Evolutionary conservation across 306 rosid species (phyloP).

Genomic region (Mimosa bimucronata): DNA sequence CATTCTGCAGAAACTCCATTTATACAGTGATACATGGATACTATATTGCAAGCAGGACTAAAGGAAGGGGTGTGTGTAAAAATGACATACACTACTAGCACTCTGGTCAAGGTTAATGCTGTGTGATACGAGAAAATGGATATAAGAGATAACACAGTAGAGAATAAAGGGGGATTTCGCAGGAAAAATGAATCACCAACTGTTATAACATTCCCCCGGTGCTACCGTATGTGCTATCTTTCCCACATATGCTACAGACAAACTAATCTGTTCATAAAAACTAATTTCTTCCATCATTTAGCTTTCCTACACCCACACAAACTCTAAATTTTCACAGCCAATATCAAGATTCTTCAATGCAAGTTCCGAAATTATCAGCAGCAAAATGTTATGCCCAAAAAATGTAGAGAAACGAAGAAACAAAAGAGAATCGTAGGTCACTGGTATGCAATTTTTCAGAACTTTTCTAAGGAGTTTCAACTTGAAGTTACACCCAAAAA

Average conservation of each 20-base stretch:
- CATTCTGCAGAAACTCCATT: too few species aligned
- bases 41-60: too few species aligned
- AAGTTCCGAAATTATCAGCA: background rate
- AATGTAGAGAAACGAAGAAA: background rate
- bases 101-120: background rate
- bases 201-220: too few species aligned
- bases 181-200: too few species aligned
- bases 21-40: too few species aligned
- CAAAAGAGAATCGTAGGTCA: background rate
- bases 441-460: background rate
- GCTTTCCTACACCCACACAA: background rate
- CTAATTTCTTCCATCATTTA: slow-evolving; percentile 13
- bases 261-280: slow-evolving; percentile 6
- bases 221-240: too few species aligned
- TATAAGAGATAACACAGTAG: background rate
- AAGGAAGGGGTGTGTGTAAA: slow-evolving; percentile 10
- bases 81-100: slow-evolving; percentile 9
- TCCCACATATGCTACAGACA: background rate
- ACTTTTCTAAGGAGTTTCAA: background rate
- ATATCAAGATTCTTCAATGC: slow-evolving; percentile 17
- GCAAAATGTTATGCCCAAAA: background rate
- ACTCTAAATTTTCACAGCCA: background rate
- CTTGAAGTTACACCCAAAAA: background rate
- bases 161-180: too few species aligned
- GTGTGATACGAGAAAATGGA: background rate